A percentile compares a stretch with the other conserved stretches of the same genome.
Conservation (phyloP, 2,329 filamentous ascomycete species). For the Aspergillus quadricinctus region DNA sequence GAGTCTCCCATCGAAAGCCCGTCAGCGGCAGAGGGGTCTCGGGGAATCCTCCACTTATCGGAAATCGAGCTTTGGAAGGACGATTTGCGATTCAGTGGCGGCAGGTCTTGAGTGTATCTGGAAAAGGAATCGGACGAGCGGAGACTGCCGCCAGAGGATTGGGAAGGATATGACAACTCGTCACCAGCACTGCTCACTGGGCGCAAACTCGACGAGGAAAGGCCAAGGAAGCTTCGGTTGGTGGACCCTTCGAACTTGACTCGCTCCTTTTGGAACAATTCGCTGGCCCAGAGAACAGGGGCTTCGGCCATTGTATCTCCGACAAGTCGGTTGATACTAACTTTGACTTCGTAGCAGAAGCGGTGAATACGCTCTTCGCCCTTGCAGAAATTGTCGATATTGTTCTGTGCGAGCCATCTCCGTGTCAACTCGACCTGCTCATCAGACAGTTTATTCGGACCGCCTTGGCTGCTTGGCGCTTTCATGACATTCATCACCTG, state of each 20-base stretch:
- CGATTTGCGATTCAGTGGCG: slow-evolving; percentile 49
- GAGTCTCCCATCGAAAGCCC: slow-evolving; percentile 58
- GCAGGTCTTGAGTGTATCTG: slow-evolving; percentile 30
- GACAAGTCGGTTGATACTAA: slow-evolving; percentile 78
- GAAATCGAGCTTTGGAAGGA: slow-evolving; percentile 70
- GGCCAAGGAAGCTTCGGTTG: slow-evolving; percentile 31
- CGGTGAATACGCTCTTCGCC: slow-evolving; percentile 93
- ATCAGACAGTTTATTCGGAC: slow-evolving; percentile 92
- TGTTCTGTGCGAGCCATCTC: slow-evolving; percentile 75
- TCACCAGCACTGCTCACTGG: slow-evolving; percentile 43
- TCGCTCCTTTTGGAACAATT: slow-evolving; percentile 73
- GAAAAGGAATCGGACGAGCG: slow-evolving; percentile 29
- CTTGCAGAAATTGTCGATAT: slow-evolving; percentile 87
- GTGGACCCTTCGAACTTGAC: slow-evolving; percentile 39
- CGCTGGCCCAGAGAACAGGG: slow-evolving; percentile 87
- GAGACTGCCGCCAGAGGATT: slow-evolving; percentile 21
- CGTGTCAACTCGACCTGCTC: slow-evolving; percentile 83
- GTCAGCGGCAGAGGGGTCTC: slow-evolving; percentile 57
- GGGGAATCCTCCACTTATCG: slow-evolving; percentile 57
- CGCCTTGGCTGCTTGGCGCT: slow-evolving; percentile 75
- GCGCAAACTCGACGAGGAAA: slow-evolving; percentile 41
- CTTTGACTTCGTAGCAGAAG: slow-evolving; percentile 85
- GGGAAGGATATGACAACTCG: slow-evolving; percentile 29
- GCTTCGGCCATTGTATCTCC: slow-evolving; percentile 79
- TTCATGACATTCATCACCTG: slow-evolving; percentile 86